A percentile compares a stretch with the other conserved stretches of the same genome.
Conservation (phyloP, 805 yeast species). For the Nakazawaea populi region DNA sequence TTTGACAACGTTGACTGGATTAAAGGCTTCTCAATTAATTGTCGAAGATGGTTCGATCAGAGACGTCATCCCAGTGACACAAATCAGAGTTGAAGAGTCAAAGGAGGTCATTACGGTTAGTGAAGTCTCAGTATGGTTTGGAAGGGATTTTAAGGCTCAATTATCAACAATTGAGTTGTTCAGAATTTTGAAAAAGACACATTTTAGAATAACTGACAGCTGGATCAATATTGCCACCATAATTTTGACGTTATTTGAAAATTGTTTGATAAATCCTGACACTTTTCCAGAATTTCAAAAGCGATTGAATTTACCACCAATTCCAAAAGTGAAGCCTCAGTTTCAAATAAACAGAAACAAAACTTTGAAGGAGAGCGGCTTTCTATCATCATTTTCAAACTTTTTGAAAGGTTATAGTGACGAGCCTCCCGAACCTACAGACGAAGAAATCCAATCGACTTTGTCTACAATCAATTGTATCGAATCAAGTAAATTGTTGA, state of each 20-base stretch:
- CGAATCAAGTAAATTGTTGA: slow-evolving; percentile 56
- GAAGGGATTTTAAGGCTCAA: slow-evolving; percentile 89
- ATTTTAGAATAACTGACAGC: slow-evolving; percentile 36
- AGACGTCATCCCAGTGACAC: slow-evolving; percentile 39
- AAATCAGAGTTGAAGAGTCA: slow-evolving; percentile 44
- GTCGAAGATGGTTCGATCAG: slow-evolving; percentile 25
- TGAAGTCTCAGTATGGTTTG: slow-evolving; percentile 76
- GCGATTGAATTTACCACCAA: slow-evolving; percentile 41
- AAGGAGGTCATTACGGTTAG: slow-evolving; percentile 66
- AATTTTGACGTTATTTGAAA: slow-evolving; percentile 60
- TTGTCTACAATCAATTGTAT: slow-evolving; percentile 79
- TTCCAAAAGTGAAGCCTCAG: slow-evolving; percentile 63
- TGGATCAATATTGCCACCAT: slow-evolving; percentile 62
- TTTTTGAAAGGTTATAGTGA: slow-evolving; percentile 84
- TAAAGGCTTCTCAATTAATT: slow-evolving; percentile 21
- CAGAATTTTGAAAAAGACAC: slow-evolving; percentile 60
- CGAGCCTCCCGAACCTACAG: slow-evolving; percentile 87
- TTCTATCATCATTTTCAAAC: slow-evolving; percentile 88
- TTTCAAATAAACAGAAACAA: slow-evolving; percentile 57
- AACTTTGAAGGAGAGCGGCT: slow-evolving; percentile 65
- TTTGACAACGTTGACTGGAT: slow-evolving; percentile 58
- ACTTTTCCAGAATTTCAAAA: slow-evolving; percentile 61
- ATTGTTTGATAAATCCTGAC: slow-evolving; percentile 64
- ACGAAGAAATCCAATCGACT: slow-evolving; percentile 86
- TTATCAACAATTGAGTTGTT: slow-evolving; percentile 81